Conservation (phyloP, 1,139 yeast species). For the Geotrichum carabidarum region DNA sequence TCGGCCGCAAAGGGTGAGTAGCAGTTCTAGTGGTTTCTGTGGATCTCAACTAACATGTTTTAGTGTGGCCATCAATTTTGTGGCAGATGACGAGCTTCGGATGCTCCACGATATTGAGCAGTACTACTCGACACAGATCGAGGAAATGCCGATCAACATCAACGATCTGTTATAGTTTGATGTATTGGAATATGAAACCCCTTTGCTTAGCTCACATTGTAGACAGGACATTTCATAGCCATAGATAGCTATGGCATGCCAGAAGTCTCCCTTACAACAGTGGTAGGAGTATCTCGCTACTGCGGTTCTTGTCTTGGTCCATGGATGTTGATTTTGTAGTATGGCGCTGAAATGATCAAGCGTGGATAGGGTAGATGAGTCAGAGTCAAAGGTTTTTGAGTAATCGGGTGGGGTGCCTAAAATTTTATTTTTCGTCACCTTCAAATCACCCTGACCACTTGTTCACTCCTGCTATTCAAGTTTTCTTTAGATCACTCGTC, state of each 20-base stretch:
- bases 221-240: background rate
- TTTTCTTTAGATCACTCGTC: too few relatives aligned
- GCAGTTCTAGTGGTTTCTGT: background rate
- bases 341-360: too few relatives aligned
- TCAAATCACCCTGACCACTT: too few relatives aligned
- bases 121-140: constrained; percentile 97
- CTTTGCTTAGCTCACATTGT: background rate
- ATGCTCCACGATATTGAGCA: constrained; percentile 96
- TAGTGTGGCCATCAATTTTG: constrained; percentile 96
- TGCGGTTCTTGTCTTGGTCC: too few relatives aligned
- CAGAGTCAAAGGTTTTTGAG: too few relatives aligned
- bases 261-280: background rate
- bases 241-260: background rate
- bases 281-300: too few relatives aligned
- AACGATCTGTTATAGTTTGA: constrained; percentile 52
- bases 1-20: constrained; percentile 80
- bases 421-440: too few relatives aligned
- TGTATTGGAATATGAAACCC: background rate
- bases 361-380: too few relatives aligned
- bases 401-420: too few relatives aligned
- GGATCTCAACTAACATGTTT: background rate
- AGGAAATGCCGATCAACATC: constrained; percentile 95
- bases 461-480: too few relatives aligned
- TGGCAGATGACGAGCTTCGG: constrained; percentile 84
- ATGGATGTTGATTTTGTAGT: too few relatives aligned